Evolutionary conservation across 345 rosid genomes (phyloP), one percentile per base, ranked within the genome.

Genomic region (Acer saccharum): DNA sequence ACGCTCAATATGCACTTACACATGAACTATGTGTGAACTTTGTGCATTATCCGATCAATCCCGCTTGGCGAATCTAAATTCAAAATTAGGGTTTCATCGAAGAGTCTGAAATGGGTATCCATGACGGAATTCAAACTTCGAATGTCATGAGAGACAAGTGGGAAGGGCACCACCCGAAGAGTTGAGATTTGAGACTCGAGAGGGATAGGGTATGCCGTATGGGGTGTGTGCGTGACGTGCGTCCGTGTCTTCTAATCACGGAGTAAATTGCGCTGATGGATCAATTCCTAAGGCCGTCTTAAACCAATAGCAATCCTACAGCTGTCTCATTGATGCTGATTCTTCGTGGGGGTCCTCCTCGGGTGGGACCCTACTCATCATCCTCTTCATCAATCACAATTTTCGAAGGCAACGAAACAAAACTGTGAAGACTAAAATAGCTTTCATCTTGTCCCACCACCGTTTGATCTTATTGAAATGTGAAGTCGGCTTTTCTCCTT

Each of bases 211-310:
- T 20, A 23, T 23, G 25, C 25, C 25, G 25, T 23, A 20, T 21
- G 71, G 73, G 14, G 11, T 57, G 23, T 57, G 23, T 7, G 7
- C n/a, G n/a, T n/a, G n/a, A n/a, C n/a, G n/a, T n/a, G n/a, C n/a
- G 3, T 58, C 10, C 0, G 16, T 57, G 43, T 11, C 2, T 21
- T n/a, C 46, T 9, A 78, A 80, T 87, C 80, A 71, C 81, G 84
- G 83, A 84, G 86, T 35, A 10, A 87, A 66, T 82, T 75, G 85
- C 82, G 87, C 83, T 43, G 46, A 43, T 43, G 10, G 2, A 43
- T 43, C 10, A 10, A 35, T 35, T 35, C 6, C 2, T 43, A 10
- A 43, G 46, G 10, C 46, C 7, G 10, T 7, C 46, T 11, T 4
- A 16, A 27, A 48, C 69, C 79, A n/a, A 66, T 68, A 44, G 43